A percentile compares a stretch with the other conserved stretches of the same genome.
Evolutionary conservation across 176 grass and related monocot species (phyloP).

Genomic region (Oryza glaberrima): DNA sequence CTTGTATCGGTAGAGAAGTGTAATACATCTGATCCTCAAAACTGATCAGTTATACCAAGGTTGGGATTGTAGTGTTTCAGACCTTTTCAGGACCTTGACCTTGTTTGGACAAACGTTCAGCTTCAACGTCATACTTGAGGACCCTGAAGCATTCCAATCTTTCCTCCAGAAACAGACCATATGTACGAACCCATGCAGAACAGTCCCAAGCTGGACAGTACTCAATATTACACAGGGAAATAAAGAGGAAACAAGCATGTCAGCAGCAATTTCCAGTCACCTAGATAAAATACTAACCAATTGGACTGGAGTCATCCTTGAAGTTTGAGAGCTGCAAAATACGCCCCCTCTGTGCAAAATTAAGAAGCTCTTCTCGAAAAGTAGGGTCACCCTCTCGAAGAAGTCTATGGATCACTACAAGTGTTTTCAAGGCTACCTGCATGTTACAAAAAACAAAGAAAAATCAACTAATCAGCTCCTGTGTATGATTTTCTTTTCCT

Average conservation of each 20-base stretch:
- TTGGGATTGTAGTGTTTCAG: slow-evolving; percentile 29
- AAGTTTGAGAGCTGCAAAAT: slow-evolving; percentile 98
- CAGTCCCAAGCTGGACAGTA: slow-evolving; percentile 90
- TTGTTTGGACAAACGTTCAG: slow-evolving; percentile 86
- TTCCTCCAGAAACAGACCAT: slow-evolving; percentile 95
- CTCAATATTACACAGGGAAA: slow-evolving; percentile 20
- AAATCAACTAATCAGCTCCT: background rate
- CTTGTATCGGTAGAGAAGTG: background rate
- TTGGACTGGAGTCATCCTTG: slow-evolving; percentile 96
- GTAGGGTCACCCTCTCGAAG: slow-evolving; percentile 92
- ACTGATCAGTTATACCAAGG: slow-evolving; percentile 24
- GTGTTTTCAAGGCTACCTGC: slow-evolving; percentile 91
- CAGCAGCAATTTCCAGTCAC: background rate
- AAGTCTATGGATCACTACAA: slow-evolving; percentile 93
- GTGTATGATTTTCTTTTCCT: background rate
- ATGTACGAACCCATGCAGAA: slow-evolving; percentile 96
- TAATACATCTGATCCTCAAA: background rate
- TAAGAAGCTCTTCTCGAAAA: slow-evolving; percentile 96
- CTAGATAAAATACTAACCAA: slow-evolving; percentile 61
- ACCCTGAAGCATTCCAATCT: slow-evolving; percentile 96
- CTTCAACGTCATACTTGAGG: slow-evolving; percentile 95
- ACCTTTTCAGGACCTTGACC: slow-evolving; percentile 94
- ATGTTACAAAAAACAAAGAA: slow-evolving; percentile 11
- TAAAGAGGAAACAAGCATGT: slow-evolving; percentile 3
- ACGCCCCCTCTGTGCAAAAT: slow-evolving; percentile 87